Evolutionary conservation across 2,329 filamentous ascomycete genomes (phyloP).

Genomic region (Cylindrodendrum hubeiense): DNA sequence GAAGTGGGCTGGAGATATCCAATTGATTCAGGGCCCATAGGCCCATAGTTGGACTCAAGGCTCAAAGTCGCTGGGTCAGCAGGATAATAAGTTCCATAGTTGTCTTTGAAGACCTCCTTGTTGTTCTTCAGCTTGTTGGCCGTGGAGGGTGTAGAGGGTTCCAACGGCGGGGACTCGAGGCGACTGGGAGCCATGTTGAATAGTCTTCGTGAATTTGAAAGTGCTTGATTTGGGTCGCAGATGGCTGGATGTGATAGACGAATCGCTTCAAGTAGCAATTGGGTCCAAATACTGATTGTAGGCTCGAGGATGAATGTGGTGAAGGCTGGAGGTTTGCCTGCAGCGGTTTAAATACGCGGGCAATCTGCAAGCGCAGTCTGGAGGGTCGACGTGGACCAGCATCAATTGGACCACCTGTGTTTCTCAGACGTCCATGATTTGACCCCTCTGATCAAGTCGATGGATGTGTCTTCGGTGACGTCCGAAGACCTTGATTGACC

Average conservation of each 20-base stretch:
- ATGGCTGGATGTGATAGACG: neutral
- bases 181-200: constrained; percentile 15
- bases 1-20: constrained; percentile 28
- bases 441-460: neutral
- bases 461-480: neutral
- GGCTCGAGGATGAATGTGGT: neutral
- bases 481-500: neutral
- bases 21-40: constrained; percentile 16
- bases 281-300: neutral
- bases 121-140: neutral
- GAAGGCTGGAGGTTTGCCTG: neutral
- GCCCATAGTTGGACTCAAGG: constrained; percentile 23
- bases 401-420: neutral
- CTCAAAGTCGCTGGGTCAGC: constrained; percentile 2
- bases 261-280: neutral
- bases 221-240: neutral
- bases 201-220: neutral
- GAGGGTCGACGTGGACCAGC: neutral
- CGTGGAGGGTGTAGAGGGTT: neutral
- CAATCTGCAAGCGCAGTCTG: neutral
- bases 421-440: neutral
- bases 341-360: neutral
- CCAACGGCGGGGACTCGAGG: constrained; percentile 4
- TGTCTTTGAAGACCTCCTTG: constrained; percentile 4
- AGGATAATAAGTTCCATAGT: constrained; percentile 15